phyloP scores from a whole-genome alignment of 2,329 filamentous ascomycete species.

The Cladosporium sp. region DNA sequence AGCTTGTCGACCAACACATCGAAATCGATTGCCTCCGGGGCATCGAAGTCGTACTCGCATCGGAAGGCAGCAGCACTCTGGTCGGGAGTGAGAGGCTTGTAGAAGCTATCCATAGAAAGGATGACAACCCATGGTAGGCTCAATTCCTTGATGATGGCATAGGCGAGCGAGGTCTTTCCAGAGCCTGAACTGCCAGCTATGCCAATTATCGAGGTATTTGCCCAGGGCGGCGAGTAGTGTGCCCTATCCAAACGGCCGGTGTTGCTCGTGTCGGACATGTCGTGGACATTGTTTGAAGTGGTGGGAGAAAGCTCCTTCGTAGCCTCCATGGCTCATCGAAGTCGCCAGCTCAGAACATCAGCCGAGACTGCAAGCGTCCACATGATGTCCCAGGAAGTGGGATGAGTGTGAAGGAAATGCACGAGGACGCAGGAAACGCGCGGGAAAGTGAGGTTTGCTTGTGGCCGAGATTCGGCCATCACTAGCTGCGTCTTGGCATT shows the following conservation, averaged over 20 bases:
- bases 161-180: constrained; percentile 87
- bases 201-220: constrained; percentile 91
- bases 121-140: constrained; percentile 98
- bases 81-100: constrained; percentile 79
- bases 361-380: constrained; percentile 25
- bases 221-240: constrained; percentile 92
- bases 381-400: constrained; percentile 21
- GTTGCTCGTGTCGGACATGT: constrained; percentile 12
- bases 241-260: constrained; percentile 36
- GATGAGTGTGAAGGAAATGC: constrained; percentile 2
- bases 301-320: constrained; percentile 7
- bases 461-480: not conserved
- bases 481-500: not conserved
- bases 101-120: constrained; percentile 97
- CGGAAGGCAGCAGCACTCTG: constrained; percentile 74
- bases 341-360: constrained; percentile 24
- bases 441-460: constrained; percentile 3
- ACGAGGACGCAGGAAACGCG: constrained; percentile 12
- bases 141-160: constrained; percentile 82
- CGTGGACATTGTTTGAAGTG: not conserved
- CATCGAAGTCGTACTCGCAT: constrained; percentile 95
- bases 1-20: constrained; percentile 77
- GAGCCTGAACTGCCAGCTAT: constrained; percentile 94
- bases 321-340: constrained; percentile 25
- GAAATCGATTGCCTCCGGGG: constrained; percentile 91